These are phyloP conservation scores for Barnettozyma californica DNA, from an alignment of 805 yeast genomes.

Conservation along the genomic window DNA sequence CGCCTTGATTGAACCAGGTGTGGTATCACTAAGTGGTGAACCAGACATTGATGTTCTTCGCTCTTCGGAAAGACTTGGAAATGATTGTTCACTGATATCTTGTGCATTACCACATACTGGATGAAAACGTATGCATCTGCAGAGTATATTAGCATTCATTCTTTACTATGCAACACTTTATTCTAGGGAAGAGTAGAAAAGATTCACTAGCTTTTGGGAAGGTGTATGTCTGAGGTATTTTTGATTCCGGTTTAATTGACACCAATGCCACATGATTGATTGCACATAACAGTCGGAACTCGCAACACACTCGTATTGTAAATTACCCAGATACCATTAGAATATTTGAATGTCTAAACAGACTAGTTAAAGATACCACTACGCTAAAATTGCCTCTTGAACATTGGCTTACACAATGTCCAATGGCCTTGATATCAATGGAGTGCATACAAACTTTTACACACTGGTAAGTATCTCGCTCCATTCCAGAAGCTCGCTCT, in stretches of 20 bases:
- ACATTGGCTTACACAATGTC: background rate
- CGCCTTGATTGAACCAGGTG: background rate
- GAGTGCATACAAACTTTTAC: constrained; percentile 18
- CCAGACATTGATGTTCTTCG: background rate
- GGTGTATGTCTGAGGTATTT: too few species aligned
- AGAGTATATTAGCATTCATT: background rate
- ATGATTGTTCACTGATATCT: background rate
- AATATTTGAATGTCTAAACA: background rate
- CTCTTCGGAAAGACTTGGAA: background rate
- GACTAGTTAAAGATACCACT: background rate
- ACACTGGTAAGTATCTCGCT: constrained; percentile 17
- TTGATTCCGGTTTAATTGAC: background rate
- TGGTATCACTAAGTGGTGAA: background rate
- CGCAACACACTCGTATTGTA: background rate
- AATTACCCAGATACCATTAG: background rate
- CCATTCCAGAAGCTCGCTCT: background rate
- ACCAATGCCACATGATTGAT: background rate
- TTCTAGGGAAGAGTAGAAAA: too few species aligned
- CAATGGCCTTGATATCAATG: constrained; percentile 15
- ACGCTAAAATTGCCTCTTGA: too few species aligned
- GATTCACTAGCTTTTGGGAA: too few species aligned
- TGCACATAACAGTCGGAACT: background rate
- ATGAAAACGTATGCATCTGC: background rate
- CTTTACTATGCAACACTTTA: background rate
- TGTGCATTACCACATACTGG: background rate